Evolutionary conservation across 805 yeast species (phyloP), one percentile per base, ranked within the genome.

Genomic region (Barnettozyma pratensis): DNA sequence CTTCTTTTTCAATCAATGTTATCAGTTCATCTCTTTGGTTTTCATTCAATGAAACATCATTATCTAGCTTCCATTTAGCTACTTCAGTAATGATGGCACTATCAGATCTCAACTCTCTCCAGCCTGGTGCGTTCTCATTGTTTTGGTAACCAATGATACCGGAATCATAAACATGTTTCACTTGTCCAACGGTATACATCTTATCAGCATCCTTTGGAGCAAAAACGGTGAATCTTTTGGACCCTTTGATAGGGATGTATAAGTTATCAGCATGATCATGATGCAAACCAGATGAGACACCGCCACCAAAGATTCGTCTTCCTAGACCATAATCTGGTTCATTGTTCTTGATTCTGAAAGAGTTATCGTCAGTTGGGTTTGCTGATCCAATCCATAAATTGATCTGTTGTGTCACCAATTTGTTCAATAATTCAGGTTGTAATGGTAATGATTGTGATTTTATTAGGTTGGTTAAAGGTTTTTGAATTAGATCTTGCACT

Each of bases 231-330:
- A 85, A 85, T 51, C 90, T 61, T 57, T 85, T 85, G 7, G 56
- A 59, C 0, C 92, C 94, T 29, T 72, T 65, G 1, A 80, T 59
- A 2, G 85, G 77, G 5, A 85, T 70, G 60, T 85, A 85, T 35
- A 85, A 66, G 57, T 85, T 85, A 59, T 85, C 91, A 2, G 91
- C 87, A 64, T 85, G 91, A 61, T 85, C 92, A 61, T 85, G 92
- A 56, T 85, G 92, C 10, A 85, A 65, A 0, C 92, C 92, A 1
- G 90, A 82, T 0, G 89, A 82, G 1, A 81, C 70, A 2, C 84
- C 85, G 1, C 71, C 69, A 1, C 77, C 76, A 1, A 88, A 85
- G 1, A 83, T 64, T 26, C 66, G 66, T 57, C 79, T 76, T 1
- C 87, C 87, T 5, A 81, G 61, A 1, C 77, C 76, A 14, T 66